Conservation (phyloP, 2,329 filamentous ascomycete genomes). For the Aspergillus melleus region DNA sequence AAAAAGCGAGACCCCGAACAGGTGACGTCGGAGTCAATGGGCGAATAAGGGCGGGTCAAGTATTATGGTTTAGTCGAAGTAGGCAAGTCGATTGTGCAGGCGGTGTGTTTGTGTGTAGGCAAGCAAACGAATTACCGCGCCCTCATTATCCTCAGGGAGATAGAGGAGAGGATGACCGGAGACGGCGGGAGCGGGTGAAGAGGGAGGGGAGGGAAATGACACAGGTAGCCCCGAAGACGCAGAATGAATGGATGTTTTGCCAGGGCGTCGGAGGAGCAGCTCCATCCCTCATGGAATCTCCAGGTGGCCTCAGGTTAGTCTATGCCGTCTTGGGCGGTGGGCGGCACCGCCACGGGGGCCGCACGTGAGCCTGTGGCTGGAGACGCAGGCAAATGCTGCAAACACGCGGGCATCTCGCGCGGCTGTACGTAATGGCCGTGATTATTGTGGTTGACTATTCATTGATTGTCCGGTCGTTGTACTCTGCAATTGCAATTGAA, state of each 20-base stretch:
- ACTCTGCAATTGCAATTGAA: constrained; percentile 16
- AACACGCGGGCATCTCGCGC: constrained; percentile 30
- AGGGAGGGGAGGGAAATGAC: constrained; percentile 9
- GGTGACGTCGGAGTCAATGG: constrained; percentile 25
- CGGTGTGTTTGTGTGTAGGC: constrained; percentile 20
- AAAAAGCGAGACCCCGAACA: constrained; percentile 12
- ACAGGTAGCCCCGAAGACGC: constrained; percentile 1
- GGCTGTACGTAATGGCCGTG: constrained; percentile 23
- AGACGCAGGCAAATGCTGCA: constrained; percentile 37
- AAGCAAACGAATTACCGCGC: constrained; percentile 24
- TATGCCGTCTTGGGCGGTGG: constrained; percentile 35
- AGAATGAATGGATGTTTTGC: constrained; percentile 17
- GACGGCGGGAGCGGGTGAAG: constrained; percentile 9
- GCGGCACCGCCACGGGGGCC: constrained; percentile 22
- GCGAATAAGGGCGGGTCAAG: constrained; percentile 24
- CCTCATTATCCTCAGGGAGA: constrained; percentile 30
- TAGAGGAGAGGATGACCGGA: not conserved
- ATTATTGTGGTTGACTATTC: not conserved
- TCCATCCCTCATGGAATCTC: constrained; percentile 26
- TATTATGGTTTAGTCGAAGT: constrained; percentile 12
- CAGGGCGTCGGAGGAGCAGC: constrained; percentile 17
- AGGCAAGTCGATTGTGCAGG: constrained; percentile 17
- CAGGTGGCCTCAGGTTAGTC: constrained; percentile 35
- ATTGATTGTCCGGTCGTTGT: not conserved
- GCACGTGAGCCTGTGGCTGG: constrained; percentile 13